Percentiles rank a stretch among this genome's conserved stretches.
phyloP scores from a whole-genome alignment of 768 basidiomycete genomes.

The Glaciozyma martinii region DNA sequence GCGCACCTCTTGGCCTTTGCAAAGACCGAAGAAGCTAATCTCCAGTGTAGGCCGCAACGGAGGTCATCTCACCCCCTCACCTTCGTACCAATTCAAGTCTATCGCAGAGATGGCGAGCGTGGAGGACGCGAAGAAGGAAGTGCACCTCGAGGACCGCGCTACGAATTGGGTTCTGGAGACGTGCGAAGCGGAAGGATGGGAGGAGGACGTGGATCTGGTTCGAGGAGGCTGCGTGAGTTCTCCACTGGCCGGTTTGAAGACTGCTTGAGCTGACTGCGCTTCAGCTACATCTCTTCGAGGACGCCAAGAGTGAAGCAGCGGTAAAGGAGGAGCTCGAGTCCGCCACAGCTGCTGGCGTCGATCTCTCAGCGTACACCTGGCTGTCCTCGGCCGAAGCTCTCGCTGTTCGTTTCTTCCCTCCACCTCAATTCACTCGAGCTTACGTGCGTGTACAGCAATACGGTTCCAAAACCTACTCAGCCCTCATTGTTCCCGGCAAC shows the following conservation, averaged over 20 bases:
- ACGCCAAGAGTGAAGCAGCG: conserved; percentile 43
- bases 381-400: conserved; percentile 47
- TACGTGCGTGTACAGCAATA: conserved; percentile 3
- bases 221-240: conserved; percentile 42
- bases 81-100: conserved; percentile 46
- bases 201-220: conserved; percentile 54
- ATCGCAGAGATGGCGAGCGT: conserved; percentile 44
- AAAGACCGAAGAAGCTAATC: not conserved
- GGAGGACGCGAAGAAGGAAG: conserved; percentile 51
- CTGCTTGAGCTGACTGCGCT: too few species aligned
- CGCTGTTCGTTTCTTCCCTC: conserved; percentile 41
- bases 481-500: conserved; percentile 47
- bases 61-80: conserved; percentile 57
- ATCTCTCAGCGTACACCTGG: conserved; percentile 46
- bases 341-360: conserved; percentile 50
- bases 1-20: conserved; percentile 18
- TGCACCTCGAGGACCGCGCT: conserved; percentile 55
- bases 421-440: not conserved
- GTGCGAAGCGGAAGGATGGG: conserved; percentile 45
- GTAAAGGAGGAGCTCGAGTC: conserved; percentile 48
- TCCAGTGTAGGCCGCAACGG: conserved; percentile 58
- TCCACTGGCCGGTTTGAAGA: not conserved
- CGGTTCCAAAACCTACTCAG: conserved; percentile 48
- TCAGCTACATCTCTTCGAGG: conserved; percentile 46
- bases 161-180: conserved; percentile 47